Percentiles rank a stretch among this genome's conserved stretches.
phyloP scores from a whole-genome alignment of 768 basidiomycete genomes.

The Amylocystis lapponica region DNA sequence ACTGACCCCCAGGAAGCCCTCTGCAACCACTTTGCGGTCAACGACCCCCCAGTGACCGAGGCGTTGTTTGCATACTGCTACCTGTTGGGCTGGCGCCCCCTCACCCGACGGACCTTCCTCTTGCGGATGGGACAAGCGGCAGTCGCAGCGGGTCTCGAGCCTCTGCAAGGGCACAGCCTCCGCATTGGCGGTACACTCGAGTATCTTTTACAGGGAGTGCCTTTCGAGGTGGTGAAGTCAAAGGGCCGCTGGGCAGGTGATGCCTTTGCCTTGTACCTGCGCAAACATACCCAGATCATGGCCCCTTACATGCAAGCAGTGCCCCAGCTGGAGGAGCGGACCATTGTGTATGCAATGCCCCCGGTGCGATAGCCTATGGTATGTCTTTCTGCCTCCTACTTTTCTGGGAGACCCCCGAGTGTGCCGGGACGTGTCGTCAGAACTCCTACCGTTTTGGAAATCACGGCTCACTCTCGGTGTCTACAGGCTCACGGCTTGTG shows the following conservation, averaged over 20 bases:
- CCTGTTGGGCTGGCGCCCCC: no score
- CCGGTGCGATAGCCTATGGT: no score
- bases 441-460: no score
- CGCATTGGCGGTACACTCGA: constrained; percentile 28
- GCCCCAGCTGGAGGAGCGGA: no score
- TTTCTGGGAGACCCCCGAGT: no score
- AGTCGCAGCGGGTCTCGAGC: not conserved
- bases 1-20: constrained; percentile 23
- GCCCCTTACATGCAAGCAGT: constrained; percentile 26
- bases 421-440: no score
- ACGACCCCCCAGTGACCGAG: constrained; percentile 23
- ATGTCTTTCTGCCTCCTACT: no score
- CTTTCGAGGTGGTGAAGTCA: constrained; percentile 31
- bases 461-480: no score
- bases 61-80: not conserved
- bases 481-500: no score
- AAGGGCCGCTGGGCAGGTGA: constrained; percentile 33
- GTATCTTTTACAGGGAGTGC: constrained; percentile 29
- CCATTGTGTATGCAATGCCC: no score
- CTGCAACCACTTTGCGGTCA: constrained; percentile 24
- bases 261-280: constrained; percentile 24
- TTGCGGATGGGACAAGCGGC: not conserved
- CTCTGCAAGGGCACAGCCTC: constrained; percentile 23
- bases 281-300: constrained; percentile 21
- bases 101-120: not conserved